Evolutionary conservation across 225 moss, liverwort and hornwort species (phyloP), one percentile per base, ranked within the genome.

Genomic region (Polytrichum formosum): DNA sequence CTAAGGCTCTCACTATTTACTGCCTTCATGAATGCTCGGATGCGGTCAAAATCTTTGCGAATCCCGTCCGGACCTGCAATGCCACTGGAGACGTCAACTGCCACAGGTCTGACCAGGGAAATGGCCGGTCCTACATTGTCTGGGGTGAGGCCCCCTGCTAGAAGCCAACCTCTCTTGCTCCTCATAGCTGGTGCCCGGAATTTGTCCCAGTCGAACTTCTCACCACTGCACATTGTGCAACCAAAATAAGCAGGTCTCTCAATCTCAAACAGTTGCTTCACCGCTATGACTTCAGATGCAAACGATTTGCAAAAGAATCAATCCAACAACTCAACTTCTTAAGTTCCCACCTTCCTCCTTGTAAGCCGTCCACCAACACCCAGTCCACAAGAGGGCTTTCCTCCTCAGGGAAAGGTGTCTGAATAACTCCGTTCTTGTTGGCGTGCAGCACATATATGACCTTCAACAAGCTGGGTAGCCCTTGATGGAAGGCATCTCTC

Each of bases 41-140:
- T 87, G 46, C 81, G 90, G 21, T 75, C 71, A 56, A 72, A 89
- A 70, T 94, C 88, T 73, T 97, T 94, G 26, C 77, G 72, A 22
- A 97, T 80, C 56, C 94, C 92, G 73, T 91, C 85, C 18, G 86
- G 61, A 31, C 91, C 94, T 8, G 91, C 72, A 75, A 97, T 94
- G 27, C 94, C 97, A 81, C 94, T 94, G 2, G 94, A 89, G 56
- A 97, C 97, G 84, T 97, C 94, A 60, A 97, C 90, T 22, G 88
- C 94, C 80, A 76, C 70, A 0, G 94, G 94, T 66, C 78, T 76
- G 29, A 92, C 74, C 26, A 82, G 79, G 56, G 94, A 85, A 37
- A 97, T 80, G 18, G 97, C 92, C n/a, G 53, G 65, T 1, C 67
- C 81, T 16, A 97, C 89, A 80, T 97, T 94, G n/a, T 75, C 83